phyloP scores from a whole-genome alignment of 2,329 filamentous ascomycete genomes.

The Westerdykella aurantiaca region DNA sequence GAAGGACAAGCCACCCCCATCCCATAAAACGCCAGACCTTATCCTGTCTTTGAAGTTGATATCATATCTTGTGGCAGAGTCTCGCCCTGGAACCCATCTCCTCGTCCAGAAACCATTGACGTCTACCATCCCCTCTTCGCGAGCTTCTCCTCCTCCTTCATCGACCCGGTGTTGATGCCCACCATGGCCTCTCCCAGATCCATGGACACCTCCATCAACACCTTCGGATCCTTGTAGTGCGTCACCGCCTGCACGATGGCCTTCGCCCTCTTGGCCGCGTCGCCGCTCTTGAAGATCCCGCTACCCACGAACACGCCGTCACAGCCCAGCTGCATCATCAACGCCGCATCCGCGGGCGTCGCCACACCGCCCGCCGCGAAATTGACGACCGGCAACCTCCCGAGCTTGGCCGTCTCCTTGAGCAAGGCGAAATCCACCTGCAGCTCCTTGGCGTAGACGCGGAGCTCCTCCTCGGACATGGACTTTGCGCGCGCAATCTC shows the following conservation, averaged over 20 bases:
- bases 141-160: constrained; percentile 76
- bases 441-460: constrained; percentile 74
- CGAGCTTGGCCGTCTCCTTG: constrained; percentile 78
- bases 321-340: constrained; percentile 99
- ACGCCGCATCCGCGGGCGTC: constrained; percentile 91
- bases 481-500: constrained; percentile 69
- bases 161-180: constrained; percentile 76
- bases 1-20: too few species aligned
- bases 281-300: constrained; percentile 95
- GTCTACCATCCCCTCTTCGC: constrained; percentile 76
- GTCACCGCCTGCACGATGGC: constrained; percentile 94
- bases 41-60: too few species aligned
- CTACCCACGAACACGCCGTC: constrained; percentile 96
- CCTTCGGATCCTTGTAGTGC: constrained; percentile 78
- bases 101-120: not conserved
- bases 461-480: constrained; percentile 65
- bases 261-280: constrained; percentile 82
- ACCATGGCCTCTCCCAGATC: constrained; percentile 98
- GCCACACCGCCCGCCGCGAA: constrained; percentile 98
- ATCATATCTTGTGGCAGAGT: too few species aligned
- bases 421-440: constrained; percentile 73
- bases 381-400: constrained; percentile 89
- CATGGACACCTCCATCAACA: constrained; percentile 79
- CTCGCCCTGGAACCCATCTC: too few species aligned
- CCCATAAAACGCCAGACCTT: too few species aligned